Evolutionary conservation across 306 rosid genomes (phyloP), one percentile per base, ranked within the genome.

Genomic region (Arachis stenosperma): DNA sequence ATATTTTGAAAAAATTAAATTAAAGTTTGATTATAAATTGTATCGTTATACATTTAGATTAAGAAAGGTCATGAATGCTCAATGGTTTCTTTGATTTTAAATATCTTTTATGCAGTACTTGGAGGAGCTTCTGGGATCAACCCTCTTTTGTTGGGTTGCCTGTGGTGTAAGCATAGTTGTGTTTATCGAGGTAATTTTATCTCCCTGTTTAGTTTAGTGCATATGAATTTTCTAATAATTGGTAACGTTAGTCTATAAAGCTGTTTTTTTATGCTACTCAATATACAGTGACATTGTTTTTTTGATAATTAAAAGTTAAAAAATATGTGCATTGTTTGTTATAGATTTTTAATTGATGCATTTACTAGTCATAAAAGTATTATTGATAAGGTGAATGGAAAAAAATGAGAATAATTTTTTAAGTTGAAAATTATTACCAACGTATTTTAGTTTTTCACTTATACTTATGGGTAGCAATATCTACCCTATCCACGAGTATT

Each of bases 131-230:
- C 76, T 93, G 67, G 97, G 97, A 75, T 67, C 97, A 52, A 77
- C 90, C 84, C 82, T 93, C 55, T 93, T 90, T 81, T 85, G 85
- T 77, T 90, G 97, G 96, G 92, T 93, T 84, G 86, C 92, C 78
- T 93, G 97, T 75, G 92, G 93, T 75, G 96, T 93, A 74, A 90
- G 93, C 86, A 78, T 93, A 81, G 82, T 80, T 75, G 90, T 97
- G 46, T 92, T 93, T 69, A 81, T 86, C 69, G 97, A 93, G 98
- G 98, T 93, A 90, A 78, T 67, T 15, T 75, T 51, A 71, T 78
- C 43, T 22, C 37, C 61, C 59, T 22, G 1, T 22, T 22, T 22
- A 22, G 27, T 22, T 22, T 22, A 22, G 27, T 63, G 69, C 33
- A 44, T 78, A 30, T 50, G 14, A 39, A 12, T 33, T 33, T 33